Evolutionary conservation across 441 rosid species (phyloP).

Genomic region (Dalechampia spathulata): DNA sequence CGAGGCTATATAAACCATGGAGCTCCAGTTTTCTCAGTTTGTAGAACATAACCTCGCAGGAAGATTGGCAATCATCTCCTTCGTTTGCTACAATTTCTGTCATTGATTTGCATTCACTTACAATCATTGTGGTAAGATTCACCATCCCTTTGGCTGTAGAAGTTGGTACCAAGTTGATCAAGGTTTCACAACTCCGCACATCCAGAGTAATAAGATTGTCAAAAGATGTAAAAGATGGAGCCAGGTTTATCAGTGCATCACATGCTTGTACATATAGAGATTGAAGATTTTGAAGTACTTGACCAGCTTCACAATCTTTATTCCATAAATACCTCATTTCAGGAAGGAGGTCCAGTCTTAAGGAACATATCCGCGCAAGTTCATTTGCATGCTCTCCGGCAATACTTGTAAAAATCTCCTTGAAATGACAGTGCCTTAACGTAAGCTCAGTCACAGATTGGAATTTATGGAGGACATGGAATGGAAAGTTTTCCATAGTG

Average conservation of each 20-base stretch:
- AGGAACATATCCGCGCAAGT: too few species aligned
- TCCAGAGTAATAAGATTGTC: neutral
- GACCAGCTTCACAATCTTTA: neutral
- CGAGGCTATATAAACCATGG: neutral
- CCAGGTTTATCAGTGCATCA: neutral
- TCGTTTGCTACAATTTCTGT: too few species aligned
- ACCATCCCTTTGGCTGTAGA: neutral
- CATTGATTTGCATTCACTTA: neutral
- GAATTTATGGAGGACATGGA: neutral
- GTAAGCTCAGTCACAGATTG: neutral
- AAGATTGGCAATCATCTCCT: neutral
- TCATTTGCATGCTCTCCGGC: too few species aligned
- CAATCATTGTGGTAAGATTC: neutral
- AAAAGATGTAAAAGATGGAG: neutral
- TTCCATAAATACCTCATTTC: too few species aligned
- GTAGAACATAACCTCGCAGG: neutral
- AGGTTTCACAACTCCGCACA: neutral
- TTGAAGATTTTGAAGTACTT: neutral
- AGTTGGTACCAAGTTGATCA: neutral
- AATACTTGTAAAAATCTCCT: too few species aligned
- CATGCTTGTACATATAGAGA: neutral
- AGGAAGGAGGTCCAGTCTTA: too few species aligned
- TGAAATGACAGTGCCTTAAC: slow-evolving; percentile 4
- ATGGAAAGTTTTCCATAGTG: too few species aligned
- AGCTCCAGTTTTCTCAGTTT: neutral